Evolutionary conservation across 176 grass and related monocot species (phyloP).

Genomic region (Coix lacrymajobi): DNA sequence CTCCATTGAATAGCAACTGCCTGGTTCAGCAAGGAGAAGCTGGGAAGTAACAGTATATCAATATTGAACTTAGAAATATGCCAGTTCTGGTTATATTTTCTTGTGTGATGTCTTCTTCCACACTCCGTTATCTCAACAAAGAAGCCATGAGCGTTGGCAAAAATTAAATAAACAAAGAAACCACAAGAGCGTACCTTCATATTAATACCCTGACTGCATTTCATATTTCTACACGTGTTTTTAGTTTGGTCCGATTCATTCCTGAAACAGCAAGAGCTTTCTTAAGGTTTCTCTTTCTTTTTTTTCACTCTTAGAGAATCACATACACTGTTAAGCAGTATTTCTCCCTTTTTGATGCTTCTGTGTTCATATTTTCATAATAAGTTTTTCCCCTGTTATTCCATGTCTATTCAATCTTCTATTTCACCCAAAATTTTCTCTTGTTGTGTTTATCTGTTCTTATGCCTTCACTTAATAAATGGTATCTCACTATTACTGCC

Average conservation of each 20-base stretch:
- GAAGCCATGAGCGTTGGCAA: background rate
- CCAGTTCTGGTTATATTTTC: background rate
- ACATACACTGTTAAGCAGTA: background rate
- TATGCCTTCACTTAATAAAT: background rate
- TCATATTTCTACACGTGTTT: background rate
- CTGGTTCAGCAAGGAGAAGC: background rate
- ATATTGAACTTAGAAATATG: conserved; percentile 15
- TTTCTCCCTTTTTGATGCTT: background rate
- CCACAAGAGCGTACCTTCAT: background rate
- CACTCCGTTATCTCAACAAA: conserved; percentile 3
- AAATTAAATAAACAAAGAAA: background rate
- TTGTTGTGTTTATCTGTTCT: background rate
- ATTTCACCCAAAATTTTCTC: background rate
- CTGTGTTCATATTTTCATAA: background rate
- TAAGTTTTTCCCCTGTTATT: background rate
- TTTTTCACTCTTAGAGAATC: background rate
- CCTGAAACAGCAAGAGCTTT: background rate
- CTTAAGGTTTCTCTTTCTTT: background rate
- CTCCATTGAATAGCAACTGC: background rate
- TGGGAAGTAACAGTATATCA: background rate
- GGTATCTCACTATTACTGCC: background rate
- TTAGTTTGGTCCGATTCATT: background rate
- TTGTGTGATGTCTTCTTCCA: background rate
- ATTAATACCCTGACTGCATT: background rate
- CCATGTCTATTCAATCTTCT: background rate